phyloP scores from a whole-genome alignment of 345 rosid species.

The Mallotus nudiflorus region DNA sequence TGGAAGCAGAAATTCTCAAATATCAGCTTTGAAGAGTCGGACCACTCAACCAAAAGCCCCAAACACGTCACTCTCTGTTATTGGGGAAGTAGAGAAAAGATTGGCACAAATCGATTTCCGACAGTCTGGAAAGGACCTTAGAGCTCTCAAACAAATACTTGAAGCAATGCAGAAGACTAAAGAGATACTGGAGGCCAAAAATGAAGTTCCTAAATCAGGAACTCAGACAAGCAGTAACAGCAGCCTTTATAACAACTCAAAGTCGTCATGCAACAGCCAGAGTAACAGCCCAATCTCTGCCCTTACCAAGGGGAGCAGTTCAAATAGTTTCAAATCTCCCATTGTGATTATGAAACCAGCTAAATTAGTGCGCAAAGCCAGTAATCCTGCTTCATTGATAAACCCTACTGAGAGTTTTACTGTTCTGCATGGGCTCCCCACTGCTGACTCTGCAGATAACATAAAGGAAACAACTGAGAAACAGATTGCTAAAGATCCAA shows the following conservation, averaged over 20 bases:
- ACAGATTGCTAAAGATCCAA: conserved; percentile 47
- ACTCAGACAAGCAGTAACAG: conserved; percentile 25
- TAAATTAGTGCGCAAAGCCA: conserved; percentile 34
- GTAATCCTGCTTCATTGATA: conserved; percentile 26
- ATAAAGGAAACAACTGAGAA: conserved; percentile 40
- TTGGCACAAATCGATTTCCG: conserved; percentile 71
- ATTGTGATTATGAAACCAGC: conserved; percentile 58
- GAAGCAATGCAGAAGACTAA: conserved; percentile 79
- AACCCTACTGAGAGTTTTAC: conserved; percentile 34
- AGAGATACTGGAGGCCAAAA: conserved; percentile 38
- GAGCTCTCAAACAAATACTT: conserved; percentile 82
- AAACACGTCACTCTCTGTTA: conserved; percentile 47
- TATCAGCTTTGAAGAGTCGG: conserved; percentile 29
- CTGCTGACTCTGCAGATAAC: conserved; percentile 33
- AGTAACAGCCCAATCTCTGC: conserved; percentile 35
- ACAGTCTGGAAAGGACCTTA: conserved; percentile 78
- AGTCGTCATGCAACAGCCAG: conserved; percentile 23
- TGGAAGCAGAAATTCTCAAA: conserved; percentile 46
- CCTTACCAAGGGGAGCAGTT: conserved; percentile 34
- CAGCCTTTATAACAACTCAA: conserved; percentile 35
- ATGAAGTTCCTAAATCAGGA: conserved; percentile 35
- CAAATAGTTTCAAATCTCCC: conserved; percentile 50
- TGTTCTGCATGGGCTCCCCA: conserved; percentile 33
- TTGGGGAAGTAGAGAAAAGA: conserved; percentile 81
- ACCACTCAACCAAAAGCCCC: conserved; percentile 31